Percentiles rank a stretch among this genome's conserved stretches.
These are phyloP conservation scores for Eremochloa ophiuroides DNA, from an alignment of 176 grass and related monocot species.

Conservation along the genomic window DNA sequence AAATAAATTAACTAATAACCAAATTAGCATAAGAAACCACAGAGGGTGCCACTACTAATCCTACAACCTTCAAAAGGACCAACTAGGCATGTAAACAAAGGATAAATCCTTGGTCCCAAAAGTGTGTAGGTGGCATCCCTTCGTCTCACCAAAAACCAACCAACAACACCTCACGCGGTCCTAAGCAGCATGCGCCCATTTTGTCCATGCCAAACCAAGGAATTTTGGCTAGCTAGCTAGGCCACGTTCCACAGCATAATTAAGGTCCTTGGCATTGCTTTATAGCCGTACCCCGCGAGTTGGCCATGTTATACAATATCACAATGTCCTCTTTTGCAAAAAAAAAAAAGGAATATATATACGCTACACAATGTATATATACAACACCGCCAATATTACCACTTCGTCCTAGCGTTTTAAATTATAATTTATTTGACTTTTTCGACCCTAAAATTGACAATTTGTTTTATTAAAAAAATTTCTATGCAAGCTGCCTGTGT, in stretches of 20 bases:
- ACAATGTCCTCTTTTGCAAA: background rate
- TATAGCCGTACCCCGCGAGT: constrained; percentile 10
- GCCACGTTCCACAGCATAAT: constrained; percentile 19
- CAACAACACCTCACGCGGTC: background rate
- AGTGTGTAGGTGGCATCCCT: background rate
- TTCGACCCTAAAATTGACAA: no score
- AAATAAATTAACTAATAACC: background rate
- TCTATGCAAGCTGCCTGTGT: background rate
- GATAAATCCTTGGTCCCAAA: background rate
- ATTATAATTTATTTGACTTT: no score
- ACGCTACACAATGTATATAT: background rate
- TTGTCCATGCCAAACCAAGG: background rate
- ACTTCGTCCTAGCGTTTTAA: no score
- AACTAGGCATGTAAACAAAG: constrained; percentile 22
- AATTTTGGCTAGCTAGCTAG: background rate
- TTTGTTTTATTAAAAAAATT: no score
- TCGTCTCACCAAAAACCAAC: constrained; percentile 22
- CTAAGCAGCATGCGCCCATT: constrained; percentile 4
- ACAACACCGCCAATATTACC: background rate
- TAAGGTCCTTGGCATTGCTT: constrained; percentile 37
- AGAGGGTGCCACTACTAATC: background rate
- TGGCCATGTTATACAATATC: constrained; percentile 27
- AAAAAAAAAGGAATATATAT: background rate
- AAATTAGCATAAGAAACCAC: background rate
- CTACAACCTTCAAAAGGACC: constrained; percentile 20